Evolutionary conservation across 2,329 filamentous ascomycete genomes (phyloP).

Genomic region (Aureobasidium musti): DNA sequence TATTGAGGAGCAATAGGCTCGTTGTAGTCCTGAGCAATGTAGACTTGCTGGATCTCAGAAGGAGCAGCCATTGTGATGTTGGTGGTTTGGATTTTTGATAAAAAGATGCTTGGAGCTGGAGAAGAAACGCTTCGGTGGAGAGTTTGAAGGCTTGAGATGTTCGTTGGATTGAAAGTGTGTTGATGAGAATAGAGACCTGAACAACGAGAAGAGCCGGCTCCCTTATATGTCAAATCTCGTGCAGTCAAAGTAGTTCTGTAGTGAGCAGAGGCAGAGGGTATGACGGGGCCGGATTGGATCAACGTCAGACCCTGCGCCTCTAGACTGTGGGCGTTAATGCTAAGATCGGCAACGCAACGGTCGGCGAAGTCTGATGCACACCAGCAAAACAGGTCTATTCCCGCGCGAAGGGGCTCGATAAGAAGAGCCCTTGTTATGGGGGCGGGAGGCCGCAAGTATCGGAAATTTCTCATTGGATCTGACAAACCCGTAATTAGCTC

Average conservation of each 20-base stretch:
- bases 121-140: background rate
- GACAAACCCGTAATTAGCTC: slow-evolving; percentile 14
- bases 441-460: slow-evolving; percentile 24
- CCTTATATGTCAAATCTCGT: slow-evolving; percentile 25
- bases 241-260: slow-evolving; percentile 3
- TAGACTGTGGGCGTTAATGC: background rate
- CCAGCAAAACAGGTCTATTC: slow-evolving; percentile 14
- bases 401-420: slow-evolving; percentile 2
- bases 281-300: slow-evolving; percentile 26
- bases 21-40: slow-evolving; percentile 45
- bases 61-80: slow-evolving; percentile 36
- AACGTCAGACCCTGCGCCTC: slow-evolving; percentile 32
- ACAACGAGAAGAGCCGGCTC: background rate
- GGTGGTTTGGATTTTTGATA: background rate
- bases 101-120: background rate
- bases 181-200: background rate
- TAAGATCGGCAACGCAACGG: slow-evolving; percentile 26
- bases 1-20: slow-evolving; percentile 47
- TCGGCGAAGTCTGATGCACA: background rate
- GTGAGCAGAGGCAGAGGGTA: slow-evolving; percentile 4
- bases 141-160: background rate
- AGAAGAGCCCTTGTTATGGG: background rate
- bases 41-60: slow-evolving; percentile 39
- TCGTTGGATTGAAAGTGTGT: slow-evolving; percentile 1
- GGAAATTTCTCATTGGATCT: slow-evolving; percentile 19